Evolutionary conservation across 257 asterid genomes (phyloP).

Genomic region (Solanum ahanhuiri): DNA sequence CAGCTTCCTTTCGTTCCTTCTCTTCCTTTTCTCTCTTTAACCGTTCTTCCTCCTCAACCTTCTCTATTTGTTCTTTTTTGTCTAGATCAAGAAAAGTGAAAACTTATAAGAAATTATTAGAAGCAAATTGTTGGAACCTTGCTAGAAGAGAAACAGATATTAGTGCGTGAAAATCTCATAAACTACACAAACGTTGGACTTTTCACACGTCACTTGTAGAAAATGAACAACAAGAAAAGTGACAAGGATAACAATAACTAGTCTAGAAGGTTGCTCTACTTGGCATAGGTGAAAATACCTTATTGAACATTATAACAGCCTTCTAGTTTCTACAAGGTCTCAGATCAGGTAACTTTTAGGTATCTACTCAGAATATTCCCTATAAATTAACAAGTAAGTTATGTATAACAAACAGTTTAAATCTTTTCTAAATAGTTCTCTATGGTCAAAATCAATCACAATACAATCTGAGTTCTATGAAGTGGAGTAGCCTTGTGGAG

Average conservation of each 20-base stretch:
- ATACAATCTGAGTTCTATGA: not conserved
- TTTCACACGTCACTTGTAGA: not conserved
- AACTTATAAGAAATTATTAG: not conserved
- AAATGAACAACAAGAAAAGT: not conserved
- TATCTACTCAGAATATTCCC: not conserved
- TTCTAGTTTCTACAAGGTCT: not conserved
- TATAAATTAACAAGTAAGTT: not conserved
- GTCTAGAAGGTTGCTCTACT: not conserved
- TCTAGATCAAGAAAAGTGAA: slow-evolving; percentile 27
- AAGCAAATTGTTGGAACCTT: not conserved
- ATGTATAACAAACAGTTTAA: not conserved
- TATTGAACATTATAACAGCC: not conserved
- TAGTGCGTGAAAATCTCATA: not conserved
- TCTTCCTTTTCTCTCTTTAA: slow-evolving; percentile 76
- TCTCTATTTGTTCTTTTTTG: slow-evolving; percentile 80
- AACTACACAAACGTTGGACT: not conserved
- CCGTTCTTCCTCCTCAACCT: slow-evolving; percentile 86
- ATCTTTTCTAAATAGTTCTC: not conserved
- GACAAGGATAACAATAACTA: not conserved
- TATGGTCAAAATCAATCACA: not conserved
- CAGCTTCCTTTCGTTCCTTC: slow-evolving; percentile 50
- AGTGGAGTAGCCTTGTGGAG: not conserved
- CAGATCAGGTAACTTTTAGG: not conserved
- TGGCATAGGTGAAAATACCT: not conserved
- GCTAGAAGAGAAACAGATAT: not conserved